These are phyloP conservation scores for Dactylellina cionopaga DNA, from an alignment of 2,329 filamentous ascomycete genomes.

Conservation along the genomic window DNA sequence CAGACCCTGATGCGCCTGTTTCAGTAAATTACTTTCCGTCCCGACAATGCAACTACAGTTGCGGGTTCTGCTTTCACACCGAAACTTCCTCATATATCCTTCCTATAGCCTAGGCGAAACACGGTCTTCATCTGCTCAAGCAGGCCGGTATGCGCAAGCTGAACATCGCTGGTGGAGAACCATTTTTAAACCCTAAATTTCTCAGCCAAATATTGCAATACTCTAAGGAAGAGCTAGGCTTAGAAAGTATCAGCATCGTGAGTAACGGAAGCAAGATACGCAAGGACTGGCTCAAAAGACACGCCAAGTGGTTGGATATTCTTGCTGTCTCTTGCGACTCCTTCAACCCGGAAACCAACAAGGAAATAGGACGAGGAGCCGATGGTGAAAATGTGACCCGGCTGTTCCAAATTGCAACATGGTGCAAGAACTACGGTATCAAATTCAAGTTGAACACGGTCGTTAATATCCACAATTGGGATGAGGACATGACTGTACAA, in stretches of 20 bases:
- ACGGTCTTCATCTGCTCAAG: slow-evolving; percentile 63
- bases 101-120: slow-evolving; percentile 61
- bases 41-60: slow-evolving; percentile 58
- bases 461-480: slow-evolving; percentile 64
- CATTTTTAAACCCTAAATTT: slow-evolving; percentile 65
- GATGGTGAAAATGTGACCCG: slow-evolving; percentile 63
- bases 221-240: slow-evolving; percentile 64
- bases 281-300: slow-evolving; percentile 62
- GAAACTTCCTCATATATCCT: slow-evolving; percentile 64
- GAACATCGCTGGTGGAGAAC: slow-evolving; percentile 69
- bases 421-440: slow-evolving; percentile 64
- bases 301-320: slow-evolving; percentile 65
- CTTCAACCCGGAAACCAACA: slow-evolving; percentile 66
- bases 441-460: slow-evolving; percentile 71
- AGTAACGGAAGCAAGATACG: slow-evolving; percentile 66
- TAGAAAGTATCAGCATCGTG: slow-evolving; percentile 68
- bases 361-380: slow-evolving; percentile 66
- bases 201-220: slow-evolving; percentile 63
- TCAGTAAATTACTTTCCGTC: slow-evolving; percentile 3
- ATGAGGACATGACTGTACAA: slow-evolving; percentile 64
- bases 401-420: slow-evolving; percentile 62
- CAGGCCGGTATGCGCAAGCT: slow-evolving; percentile 67
- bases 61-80: slow-evolving; percentile 70
- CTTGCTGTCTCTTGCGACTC: slow-evolving; percentile 68
- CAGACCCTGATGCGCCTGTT: not conserved